These are phyloP conservation scores for Chenopodium quinoa DNA, from an alignment of 148 eudicot genomes.

Conservation along the genomic window DNA sequence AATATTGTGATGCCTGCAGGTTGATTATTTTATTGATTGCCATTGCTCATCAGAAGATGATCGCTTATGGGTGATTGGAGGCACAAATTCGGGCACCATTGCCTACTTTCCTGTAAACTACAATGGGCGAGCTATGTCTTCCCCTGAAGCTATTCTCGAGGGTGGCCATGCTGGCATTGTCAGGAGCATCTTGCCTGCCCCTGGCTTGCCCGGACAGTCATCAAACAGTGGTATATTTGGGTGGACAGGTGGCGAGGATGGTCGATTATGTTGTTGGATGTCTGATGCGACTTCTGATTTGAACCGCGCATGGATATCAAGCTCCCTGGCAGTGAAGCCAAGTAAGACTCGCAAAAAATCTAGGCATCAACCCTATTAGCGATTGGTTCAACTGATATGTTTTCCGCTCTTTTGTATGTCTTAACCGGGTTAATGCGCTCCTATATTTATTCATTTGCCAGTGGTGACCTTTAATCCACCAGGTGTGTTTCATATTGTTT, in stretches of 20 bases:
- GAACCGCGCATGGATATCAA: conserved; percentile 76
- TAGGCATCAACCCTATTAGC: conserved; percentile 76
- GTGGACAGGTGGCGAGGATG: conserved; percentile 99
- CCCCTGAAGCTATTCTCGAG: conserved; percentile 81
- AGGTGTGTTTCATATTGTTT: background rate
- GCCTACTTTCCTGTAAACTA: conserved; percentile 82
- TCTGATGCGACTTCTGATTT: conserved; percentile 54
- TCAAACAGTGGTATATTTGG: conserved; percentile 61
- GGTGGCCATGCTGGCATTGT: conserved; percentile 83
- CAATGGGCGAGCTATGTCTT: conserved; percentile 34
- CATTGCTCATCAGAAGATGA: conserved; percentile 61
- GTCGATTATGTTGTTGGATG: conserved; percentile 89
- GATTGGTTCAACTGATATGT: background rate
- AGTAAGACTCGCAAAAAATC: conserved; percentile 48
- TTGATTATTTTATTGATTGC: conserved; percentile 95
- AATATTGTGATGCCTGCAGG: conserved; percentile 37
- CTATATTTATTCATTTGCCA: background rate
- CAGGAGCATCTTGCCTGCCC: conserved; percentile 64
- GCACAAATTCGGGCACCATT: conserved; percentile 70
- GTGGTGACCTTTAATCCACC: background rate
- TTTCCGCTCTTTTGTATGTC: background rate
- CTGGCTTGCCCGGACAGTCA: conserved; percentile 28
- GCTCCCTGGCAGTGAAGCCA: conserved; percentile 48
- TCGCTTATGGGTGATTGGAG: conserved; percentile 78
- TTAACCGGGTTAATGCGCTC: background rate